These are phyloP conservation scores for Kappamyces sp. DNA, from an alignment of 192 early-diverging fungal genomes.

Conservation along the genomic window DNA sequence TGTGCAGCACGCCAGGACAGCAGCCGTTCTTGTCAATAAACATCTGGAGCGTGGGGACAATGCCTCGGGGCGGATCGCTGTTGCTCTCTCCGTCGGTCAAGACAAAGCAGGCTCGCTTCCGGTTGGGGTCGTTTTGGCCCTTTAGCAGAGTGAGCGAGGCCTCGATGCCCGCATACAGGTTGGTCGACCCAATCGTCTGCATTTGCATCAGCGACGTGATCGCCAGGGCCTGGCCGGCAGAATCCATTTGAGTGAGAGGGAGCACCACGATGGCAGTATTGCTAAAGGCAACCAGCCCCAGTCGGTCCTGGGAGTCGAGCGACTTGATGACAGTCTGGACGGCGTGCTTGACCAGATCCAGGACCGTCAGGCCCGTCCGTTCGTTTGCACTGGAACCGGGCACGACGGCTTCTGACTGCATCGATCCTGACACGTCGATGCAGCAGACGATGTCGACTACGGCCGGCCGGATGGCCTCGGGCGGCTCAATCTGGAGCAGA, in stretches of 20 bases:
- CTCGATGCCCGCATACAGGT: neutral
- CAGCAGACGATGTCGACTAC: neutral
- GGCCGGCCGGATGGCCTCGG: no score
- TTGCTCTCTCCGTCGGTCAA: conserved; percentile 18
- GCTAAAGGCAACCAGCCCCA: conserved; percentile 30
- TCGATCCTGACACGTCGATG: conserved; percentile 26
- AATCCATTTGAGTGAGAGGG: neutral
- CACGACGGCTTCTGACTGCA: conserved; percentile 17
- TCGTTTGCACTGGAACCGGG: conserved; percentile 10
- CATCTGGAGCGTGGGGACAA: conserved; percentile 20
- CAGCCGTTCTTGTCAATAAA: conserved; percentile 12
- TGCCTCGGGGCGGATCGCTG: conserved; percentile 24
- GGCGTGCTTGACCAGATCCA: conserved; percentile 35
- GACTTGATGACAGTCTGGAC: conserved; percentile 24
- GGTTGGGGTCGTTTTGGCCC: neutral
- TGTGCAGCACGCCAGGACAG: conserved; percentile 23
- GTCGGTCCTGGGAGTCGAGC: conserved; percentile 16
- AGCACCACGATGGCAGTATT: conserved; percentile 16
- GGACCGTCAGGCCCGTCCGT: conserved; percentile 19
- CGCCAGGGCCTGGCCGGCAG: no score
- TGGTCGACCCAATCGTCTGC: no score
- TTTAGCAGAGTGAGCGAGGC: neutral
- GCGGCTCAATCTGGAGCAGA: no score
- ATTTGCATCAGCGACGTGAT: no score
- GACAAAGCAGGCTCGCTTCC: conserved; percentile 3